phyloP scores from a whole-genome alignment of 306 rosid species.

The Begonia peltatifolia region DNA sequence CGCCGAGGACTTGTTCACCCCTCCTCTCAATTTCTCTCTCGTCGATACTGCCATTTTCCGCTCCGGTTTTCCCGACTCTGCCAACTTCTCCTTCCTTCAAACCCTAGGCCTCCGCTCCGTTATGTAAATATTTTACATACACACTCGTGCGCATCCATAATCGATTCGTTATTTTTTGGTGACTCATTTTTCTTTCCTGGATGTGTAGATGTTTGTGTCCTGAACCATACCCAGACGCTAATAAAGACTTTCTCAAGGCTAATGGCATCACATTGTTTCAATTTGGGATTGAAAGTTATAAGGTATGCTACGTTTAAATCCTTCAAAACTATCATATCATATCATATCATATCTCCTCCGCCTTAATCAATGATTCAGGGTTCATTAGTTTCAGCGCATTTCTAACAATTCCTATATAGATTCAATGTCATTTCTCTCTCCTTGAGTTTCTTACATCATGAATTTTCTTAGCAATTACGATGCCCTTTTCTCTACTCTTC shows the following conservation, averaged over 20 bases:
- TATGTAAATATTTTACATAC: slow-evolving; percentile 28
- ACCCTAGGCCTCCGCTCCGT: slow-evolving; percentile 82
- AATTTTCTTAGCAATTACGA: no score
- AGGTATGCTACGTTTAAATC: slow-evolving; percentile 28
- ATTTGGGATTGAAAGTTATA: slow-evolving; percentile 87
- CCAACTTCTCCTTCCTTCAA: slow-evolving; percentile 80
- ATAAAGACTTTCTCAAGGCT: slow-evolving; percentile 76
- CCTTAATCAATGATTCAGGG: no score
- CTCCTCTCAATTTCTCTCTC: slow-evolving; percentile 84
- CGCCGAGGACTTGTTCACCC: slow-evolving; percentile 46
- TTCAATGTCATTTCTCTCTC: no score
- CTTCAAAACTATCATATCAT: no score
- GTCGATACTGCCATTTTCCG: slow-evolving; percentile 94
- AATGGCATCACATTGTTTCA: slow-evolving; percentile 76
- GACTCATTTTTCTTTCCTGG: slow-evolving; percentile 6
- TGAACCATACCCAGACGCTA: slow-evolving; percentile 76
- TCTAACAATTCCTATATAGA: no score
- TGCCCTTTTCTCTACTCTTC: no score
- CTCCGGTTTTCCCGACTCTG: slow-evolving; percentile 81
- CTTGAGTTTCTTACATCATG: no score
- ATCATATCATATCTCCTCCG: no score
- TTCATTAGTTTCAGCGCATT: no score
- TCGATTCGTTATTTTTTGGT: background rate
- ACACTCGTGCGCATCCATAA: background rate
- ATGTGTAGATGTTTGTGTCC: slow-evolving; percentile 72